A percentile compares a stretch with the other conserved stretches of the same genome.
These are phyloP conservation scores for Clavispora asparagi DNA, from an alignment of 805 yeast species.

Conservation along the genomic window DNA sequence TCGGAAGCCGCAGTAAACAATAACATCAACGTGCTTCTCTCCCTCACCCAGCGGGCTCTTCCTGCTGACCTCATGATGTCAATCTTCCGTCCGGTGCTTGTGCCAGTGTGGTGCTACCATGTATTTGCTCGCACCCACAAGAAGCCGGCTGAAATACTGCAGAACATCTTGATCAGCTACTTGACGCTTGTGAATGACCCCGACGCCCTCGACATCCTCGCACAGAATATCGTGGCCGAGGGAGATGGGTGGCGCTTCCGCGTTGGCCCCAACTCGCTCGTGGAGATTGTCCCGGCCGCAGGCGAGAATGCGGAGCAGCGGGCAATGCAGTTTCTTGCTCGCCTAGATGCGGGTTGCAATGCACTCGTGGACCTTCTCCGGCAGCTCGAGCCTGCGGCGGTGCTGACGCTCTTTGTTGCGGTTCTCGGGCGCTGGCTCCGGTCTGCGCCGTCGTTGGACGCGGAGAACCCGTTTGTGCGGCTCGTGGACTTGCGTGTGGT, in stretches of 20 bases:
- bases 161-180: conserved; percentile 35
- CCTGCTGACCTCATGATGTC: conserved; percentile 19
- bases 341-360: conserved; percentile 23
- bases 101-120: conserved; percentile 42
- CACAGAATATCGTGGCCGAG: conserved; percentile 28
- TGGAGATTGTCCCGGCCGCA: conserved; percentile 20
- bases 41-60: conserved; percentile 45
- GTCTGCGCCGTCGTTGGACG: conserved; percentile 16
- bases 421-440: conserved; percentile 61
- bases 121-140: conserved; percentile 26
- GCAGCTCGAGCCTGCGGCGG: conserved; percentile 43
- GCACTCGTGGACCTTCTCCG: conserved; percentile 39
- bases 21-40: conserved; percentile 57
- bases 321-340: conserved; percentile 22
- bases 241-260: conserved; percentile 37
- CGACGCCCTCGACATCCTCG: conserved; percentile 22
- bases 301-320: conserved; percentile 17
- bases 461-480: conserved; percentile 47
- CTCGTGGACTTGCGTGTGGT: conserved; percentile 59
- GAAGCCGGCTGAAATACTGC: conserved; percentile 30
- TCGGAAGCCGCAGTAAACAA: conserved; percentile 53
- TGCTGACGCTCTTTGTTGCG: conserved; percentile 43
- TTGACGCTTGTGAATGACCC: conserved; percentile 19
- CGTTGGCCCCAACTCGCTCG: conserved; percentile 37
- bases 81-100: conserved; percentile 26